Base-by-base conservation (phyloP, 2,329 filamentous ascomycete species). In the Pleomassaria siparia region DNA sequence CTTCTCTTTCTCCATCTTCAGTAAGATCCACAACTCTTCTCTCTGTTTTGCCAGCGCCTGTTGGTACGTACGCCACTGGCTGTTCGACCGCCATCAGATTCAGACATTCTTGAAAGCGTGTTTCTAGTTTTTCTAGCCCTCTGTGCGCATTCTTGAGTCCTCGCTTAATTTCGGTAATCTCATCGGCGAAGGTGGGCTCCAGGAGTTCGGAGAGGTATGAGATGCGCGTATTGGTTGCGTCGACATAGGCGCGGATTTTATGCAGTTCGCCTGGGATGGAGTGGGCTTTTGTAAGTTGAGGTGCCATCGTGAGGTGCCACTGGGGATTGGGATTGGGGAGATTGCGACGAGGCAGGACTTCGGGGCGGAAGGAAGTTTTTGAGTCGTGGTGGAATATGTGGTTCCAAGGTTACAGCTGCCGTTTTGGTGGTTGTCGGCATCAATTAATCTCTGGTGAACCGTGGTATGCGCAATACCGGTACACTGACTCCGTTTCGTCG, bases 141-240 rank as follows among this genome's bases (percentile, higher is more conserved):
- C 55, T 47, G 32, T 63, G 56, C 13, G 54, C 49, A 10, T 43
- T 49, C 44, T 58, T 59, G 11, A 63, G 39, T 8, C 52, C 47
- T 20, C 51, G 43, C 48, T 63, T 62, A 11, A 60, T 58, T 13
- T 60, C 50, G 2, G 54, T 56, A 28, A 63, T 50, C 25, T 56
- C 47, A 1, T 50, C 47, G 4, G 57, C 25, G 1, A 51, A 46
- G 9, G 54, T 52, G 18, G 51, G 45, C 25, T 51, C 45, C 16
- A 60, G 49, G 12, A 60, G 45, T 2, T 39, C 41, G 26, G 58
- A 50, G 2, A 61, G 46, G 33, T 55, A 49, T 9, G 51, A 45
- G 9, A 62, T 50, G 22, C 53, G 55, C 12, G 42, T 43, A 30
- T 51, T 53, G 5, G 45, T 55, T 5, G 50, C 42, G 16, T 53